Conservation (phyloP, 495 filamentous ascomycete genomes). For the Talaromyces adpressus region DNA sequence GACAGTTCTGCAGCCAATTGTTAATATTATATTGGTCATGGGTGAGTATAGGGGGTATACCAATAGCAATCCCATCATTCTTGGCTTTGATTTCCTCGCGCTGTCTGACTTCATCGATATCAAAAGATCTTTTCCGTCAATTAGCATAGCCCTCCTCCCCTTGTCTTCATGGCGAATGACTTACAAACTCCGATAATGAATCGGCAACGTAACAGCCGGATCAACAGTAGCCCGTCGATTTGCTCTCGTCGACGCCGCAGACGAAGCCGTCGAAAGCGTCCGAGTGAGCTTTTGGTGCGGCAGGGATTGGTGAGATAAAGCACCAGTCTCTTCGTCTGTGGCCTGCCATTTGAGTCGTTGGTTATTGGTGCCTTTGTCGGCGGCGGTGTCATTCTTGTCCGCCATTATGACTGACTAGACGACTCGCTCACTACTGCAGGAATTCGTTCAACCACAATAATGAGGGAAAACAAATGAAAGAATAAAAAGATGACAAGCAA, state of each 20-base stretch:
- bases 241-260: conserved; percentile 14
- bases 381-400: not conserved
- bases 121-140: conserved; percentile 27
- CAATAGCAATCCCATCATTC: conserved; percentile 28
- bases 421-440: too few species aligned
- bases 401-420: not conserved
- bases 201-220: conserved; percentile 42
- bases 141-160: not conserved
- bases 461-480: not conserved
- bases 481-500: not conserved
- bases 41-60: conserved; percentile 13
- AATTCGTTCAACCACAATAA: not conserved
- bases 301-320: too few species aligned
- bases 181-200: conserved; percentile 40
- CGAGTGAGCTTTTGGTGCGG: conserved; percentile 3
- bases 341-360: conserved; percentile 4
- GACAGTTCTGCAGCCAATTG: conserved; percentile 16
- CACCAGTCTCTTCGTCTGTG: conserved; percentile 5
- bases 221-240: conserved; percentile 26
- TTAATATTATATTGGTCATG: not conserved
- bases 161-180: conserved; percentile 11
- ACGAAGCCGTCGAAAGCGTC: not conserved
- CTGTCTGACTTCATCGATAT: conserved; percentile 45
- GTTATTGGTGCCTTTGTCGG: not conserved
- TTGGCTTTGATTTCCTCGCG: conserved; percentile 32